Conservation (phyloP, 306 rosid genomes). For the Vigna angularis region DNA sequence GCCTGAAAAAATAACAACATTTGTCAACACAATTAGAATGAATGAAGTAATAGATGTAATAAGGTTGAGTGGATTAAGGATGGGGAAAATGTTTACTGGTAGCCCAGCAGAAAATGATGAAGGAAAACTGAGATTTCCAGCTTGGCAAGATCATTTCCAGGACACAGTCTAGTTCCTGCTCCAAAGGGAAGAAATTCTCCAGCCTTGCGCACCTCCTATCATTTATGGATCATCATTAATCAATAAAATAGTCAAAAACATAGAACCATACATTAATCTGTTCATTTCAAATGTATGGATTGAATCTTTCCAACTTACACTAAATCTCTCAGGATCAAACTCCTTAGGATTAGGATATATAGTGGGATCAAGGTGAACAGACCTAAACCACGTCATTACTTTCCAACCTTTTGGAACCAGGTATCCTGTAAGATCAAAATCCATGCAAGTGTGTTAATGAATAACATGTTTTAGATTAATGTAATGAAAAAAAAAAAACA, state of each 20-base stretch:
- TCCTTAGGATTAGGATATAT: slow-evolving; percentile 77
- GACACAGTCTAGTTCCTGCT: slow-evolving; percentile 81
- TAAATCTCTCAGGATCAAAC: slow-evolving; percentile 85
- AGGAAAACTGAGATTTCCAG: slow-evolving; percentile 83
- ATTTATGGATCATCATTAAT: background rate
- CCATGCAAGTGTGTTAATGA: no score
- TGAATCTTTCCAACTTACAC: slow-evolving; percentile 53
- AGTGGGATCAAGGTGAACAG: slow-evolving; percentile 81
- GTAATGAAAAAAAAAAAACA: no score
- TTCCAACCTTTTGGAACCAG: slow-evolving; percentile 89
- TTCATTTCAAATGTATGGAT: background rate
- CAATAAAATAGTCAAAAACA: slow-evolving; percentile 5
- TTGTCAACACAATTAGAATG: no score
- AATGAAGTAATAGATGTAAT: no score
- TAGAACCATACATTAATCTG: background rate
- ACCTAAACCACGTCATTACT: slow-evolving; percentile 83
- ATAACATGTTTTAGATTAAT: no score
- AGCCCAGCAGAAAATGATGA: slow-evolving; percentile 73
- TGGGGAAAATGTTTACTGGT: slow-evolving; percentile 51
- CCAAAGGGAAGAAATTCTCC: slow-evolving; percentile 93
- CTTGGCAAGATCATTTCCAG: slow-evolving; percentile 65
- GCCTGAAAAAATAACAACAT: slow-evolving; percentile 42
- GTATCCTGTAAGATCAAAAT: slow-evolving; percentile 58
- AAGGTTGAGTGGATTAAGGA: no score
- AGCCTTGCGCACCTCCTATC: slow-evolving; percentile 64